Conservation (phyloP, 352 stramenopile genomes). For the Globisporangium cylindrosporum region DNA sequence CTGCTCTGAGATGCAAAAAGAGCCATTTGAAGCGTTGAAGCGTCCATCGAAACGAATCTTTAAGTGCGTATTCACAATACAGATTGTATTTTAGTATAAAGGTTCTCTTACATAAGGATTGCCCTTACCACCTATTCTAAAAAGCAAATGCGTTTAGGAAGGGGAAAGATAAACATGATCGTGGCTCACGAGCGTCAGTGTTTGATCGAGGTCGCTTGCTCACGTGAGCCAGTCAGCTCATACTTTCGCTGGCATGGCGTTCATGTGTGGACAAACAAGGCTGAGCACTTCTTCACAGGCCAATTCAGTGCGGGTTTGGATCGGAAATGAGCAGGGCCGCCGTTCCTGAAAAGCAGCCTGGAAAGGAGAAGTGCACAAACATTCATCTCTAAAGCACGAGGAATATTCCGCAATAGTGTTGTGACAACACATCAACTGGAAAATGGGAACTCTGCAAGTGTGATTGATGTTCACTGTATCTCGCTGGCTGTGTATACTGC, state of each 20-base stretch:
- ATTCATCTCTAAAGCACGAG: not conserved
- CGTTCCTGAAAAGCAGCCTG: not conserved
- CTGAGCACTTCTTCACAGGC: not conserved
- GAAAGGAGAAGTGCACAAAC: not conserved
- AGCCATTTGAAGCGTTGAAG: not conserved
- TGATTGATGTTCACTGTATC: not conserved
- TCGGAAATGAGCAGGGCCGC: not conserved
- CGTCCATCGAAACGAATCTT: conserved; percentile 2
- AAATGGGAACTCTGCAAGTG: not conserved
- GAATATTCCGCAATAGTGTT: not conserved
- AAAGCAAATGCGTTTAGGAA: not conserved
- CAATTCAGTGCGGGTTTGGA: not conserved
- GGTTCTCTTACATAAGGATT: not conserved
- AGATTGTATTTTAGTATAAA: not conserved
- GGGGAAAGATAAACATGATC: not conserved
- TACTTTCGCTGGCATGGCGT: not conserved
- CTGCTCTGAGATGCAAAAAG: conserved; percentile 25
- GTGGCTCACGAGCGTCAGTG: not conserved
- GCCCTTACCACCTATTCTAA: not conserved
- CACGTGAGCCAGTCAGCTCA: not conserved
- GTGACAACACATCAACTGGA: not conserved
- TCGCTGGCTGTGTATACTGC: not conserved
- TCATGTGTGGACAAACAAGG: not conserved
- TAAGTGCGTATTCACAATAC: not conserved
- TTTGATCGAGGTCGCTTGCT: not conserved